phyloP scores from a whole-genome alignment of 192 early-diverging fungal species.

The Chytriomyces confervae region DNA sequence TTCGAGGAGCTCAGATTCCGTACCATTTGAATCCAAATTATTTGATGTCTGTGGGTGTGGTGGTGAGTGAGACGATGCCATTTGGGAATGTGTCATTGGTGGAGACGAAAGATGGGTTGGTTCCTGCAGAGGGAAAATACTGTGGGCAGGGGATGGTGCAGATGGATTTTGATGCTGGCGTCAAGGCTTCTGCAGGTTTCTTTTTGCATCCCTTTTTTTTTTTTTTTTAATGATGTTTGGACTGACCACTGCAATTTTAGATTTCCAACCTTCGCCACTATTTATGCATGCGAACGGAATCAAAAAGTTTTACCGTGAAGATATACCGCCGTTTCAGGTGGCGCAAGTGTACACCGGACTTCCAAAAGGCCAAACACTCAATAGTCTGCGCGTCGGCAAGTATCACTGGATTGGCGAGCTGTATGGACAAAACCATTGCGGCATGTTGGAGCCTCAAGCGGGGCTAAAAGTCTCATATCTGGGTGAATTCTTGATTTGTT shows the following conservation, averaged over 20 bases:
- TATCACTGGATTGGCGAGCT: constrained; percentile 15
- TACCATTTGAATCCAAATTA: constrained; percentile 31
- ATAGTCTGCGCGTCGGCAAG: neutral
- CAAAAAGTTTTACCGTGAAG: constrained; percentile 17
- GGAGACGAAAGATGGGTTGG: neutral
- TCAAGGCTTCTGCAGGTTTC: neutral
- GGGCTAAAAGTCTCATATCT: neutral
- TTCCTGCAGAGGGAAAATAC: constrained; percentile 3
- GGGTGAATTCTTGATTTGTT: neutral
- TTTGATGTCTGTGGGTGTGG: constrained; percentile 15
- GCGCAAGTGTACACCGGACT: constrained; percentile 2
- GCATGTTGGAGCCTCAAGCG: neutral
- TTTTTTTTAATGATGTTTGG: constrained; percentile 3
- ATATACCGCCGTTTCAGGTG: constrained; percentile 27
- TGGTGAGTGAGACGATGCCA: neutral
- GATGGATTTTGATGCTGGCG: neutral
- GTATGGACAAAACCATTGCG: neutral
- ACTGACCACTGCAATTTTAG: neutral
- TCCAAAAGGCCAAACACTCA: constrained; percentile 13
- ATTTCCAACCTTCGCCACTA: constrained; percentile 8
- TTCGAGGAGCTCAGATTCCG: constrained; percentile 9
- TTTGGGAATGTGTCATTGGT: constrained; percentile 19
- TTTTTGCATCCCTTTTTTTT: neutral
- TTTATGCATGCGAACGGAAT: constrained; percentile 30
- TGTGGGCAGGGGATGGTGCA: constrained; percentile 32